phyloP scores from a whole-genome alignment of 2,329 filamentous ascomycete species.

The Fusarium kyushuense region DNA sequence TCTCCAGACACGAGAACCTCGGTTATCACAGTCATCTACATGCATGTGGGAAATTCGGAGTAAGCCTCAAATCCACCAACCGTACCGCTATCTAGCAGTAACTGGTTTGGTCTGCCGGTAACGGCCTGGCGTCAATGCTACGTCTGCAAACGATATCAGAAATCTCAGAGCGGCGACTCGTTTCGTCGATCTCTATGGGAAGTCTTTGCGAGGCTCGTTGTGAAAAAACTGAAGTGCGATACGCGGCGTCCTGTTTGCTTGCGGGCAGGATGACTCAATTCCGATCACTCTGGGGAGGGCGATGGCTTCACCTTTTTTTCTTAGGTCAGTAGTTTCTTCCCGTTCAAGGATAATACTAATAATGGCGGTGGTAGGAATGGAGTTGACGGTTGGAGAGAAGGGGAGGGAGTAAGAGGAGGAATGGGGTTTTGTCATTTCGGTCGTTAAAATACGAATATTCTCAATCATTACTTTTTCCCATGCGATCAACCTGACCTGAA shows the following conservation, averaged over 20 bases:
- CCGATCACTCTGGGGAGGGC: slow-evolving; percentile 90
- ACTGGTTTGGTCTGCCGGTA: slow-evolving; percentile 75
- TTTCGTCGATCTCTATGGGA: slow-evolving; percentile 74
- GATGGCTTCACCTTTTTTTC: slow-evolving; percentile 63
- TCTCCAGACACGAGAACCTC: slow-evolving; percentile 25
- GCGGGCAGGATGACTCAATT: slow-evolving; percentile 78
- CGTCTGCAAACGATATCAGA: slow-evolving; percentile 94
- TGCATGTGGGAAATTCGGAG: slow-evolving; percentile 99
- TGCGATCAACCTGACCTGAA: background rate
- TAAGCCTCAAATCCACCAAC: slow-evolving; percentile 76
- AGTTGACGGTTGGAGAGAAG: background rate
- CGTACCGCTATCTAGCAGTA: slow-evolving; percentile 1
- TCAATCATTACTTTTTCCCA: slow-evolving; percentile 17
- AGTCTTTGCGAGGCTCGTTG: slow-evolving; percentile 94
- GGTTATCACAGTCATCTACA: background rate
- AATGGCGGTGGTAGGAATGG: slow-evolving; percentile 28
- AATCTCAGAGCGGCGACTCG: slow-evolving; percentile 72
- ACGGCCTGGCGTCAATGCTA: slow-evolving; percentile 84
- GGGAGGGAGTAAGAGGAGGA: slow-evolving; percentile 14
- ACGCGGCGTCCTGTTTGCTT: slow-evolving; percentile 74
- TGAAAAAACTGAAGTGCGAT: slow-evolving; percentile 87
- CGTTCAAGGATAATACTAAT: slow-evolving; percentile 47
- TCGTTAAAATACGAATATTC: slow-evolving; percentile 34
- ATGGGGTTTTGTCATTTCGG: slow-evolving; percentile 39
- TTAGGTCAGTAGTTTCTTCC: slow-evolving; percentile 45